Evolutionary conservation across 192 early-diverging fungal genomes (phyloP).

Genomic region (Funneliformis geosporum): DNA sequence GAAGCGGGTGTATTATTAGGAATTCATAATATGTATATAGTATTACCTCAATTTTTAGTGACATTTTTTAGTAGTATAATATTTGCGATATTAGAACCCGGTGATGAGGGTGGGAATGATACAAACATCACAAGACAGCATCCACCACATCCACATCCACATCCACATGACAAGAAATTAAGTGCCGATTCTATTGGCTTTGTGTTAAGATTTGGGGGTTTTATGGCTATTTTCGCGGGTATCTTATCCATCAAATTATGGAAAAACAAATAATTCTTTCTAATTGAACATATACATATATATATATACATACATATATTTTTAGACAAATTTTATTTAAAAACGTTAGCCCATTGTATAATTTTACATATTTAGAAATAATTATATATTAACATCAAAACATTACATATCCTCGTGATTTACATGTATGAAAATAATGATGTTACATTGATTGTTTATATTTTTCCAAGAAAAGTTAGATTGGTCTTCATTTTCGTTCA

Average conservation of each 20-base stretch:
- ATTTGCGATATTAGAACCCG: conserved; percentile 73
- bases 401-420: too few relatives aligned
- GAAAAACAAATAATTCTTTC: background rate
- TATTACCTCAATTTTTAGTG: conserved; percentile 88
- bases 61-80: conserved; percentile 81
- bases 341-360: too few relatives aligned
- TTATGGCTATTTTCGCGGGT: conserved; percentile 58
- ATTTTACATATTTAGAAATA: too few relatives aligned
- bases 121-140: background rate
- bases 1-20: conserved; percentile 82
- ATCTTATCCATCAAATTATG: conserved; percentile 41
- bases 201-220: conserved; percentile 55
- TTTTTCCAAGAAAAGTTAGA: too few relatives aligned
- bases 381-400: too few relatives aligned
- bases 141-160: background rate
- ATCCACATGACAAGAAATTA: conserved; percentile 15
- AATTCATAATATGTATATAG: conserved; percentile 95
- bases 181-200: conserved; percentile 54
- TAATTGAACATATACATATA: too few relatives aligned
- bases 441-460: too few relatives aligned
- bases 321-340: too few relatives aligned
- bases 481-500: too few relatives aligned
- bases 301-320: too few relatives aligned
- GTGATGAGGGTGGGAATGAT: background rate
- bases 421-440: too few relatives aligned